Evolutionary conservation across 1,284 basidiomycete species (phyloP), one percentile per base, ranked within the genome.

Genomic region (Sutorius eximius): DNA sequence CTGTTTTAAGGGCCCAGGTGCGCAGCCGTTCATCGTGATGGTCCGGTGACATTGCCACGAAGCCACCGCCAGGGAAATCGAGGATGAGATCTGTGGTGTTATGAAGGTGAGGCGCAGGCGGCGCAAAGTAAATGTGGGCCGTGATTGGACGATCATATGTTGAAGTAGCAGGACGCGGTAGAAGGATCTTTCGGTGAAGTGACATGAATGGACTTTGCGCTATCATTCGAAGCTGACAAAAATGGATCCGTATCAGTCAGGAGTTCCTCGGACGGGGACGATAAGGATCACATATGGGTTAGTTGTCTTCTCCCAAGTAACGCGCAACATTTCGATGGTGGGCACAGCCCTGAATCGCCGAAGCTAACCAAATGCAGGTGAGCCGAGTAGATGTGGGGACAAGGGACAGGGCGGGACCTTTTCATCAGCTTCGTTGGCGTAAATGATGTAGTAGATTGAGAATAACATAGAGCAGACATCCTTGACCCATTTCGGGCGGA

Each of bases 11-110:
- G 5, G 95, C 89, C 92, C 96, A 96, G 60, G 82, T 80, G 48
- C 91, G 79, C 45, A 98, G 77, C n/a, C 96, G 81, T 68, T 98
- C 96, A 73, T 97, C 95, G 64, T 98, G 96, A 72, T 98, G 94
- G 62, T 91, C 87, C 1, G 95, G 95, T 13, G 82, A 85, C 95
- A 98, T 98, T 36, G 92, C 91, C 49, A 98, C 88, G 72, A 98
- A 98, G 0, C 96, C 96, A 10, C 96, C 96, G 8, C 96, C 96
- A 20, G 95, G 95, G 59, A 93, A 88, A 70, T 99, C 96, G 27
- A 97, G 75, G 45, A 97, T 86, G 20, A 98, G 77, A 60, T 96
- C 91, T 15, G 85, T 90, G 5, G 86, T 77, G 41, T 81, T 76
- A 32, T 77, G 76, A 34, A 98, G 78, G 59, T 91, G 83, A 16